Base-by-base conservation (phyloP, 441 rosid species). In the Populus hybrid region DNA sequence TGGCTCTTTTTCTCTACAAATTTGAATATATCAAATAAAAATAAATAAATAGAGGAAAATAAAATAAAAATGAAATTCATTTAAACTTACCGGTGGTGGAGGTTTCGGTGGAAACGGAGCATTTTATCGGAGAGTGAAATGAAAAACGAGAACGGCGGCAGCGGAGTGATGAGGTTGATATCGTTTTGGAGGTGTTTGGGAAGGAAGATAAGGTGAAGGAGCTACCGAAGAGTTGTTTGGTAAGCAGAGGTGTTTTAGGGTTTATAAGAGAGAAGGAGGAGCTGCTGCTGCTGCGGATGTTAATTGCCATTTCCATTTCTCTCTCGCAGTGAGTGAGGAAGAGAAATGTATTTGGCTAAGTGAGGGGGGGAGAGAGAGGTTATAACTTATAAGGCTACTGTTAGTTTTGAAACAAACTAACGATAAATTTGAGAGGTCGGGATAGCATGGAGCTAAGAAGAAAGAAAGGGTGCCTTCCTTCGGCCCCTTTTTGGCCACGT, bases 21-120 rank as follows among this genome's bases (percentile, higher is more conserved):
- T 35, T 30, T 26, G 5, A 68, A 19, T 19, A 68, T 3, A 28
- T 28, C 42, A 69, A 69, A 69, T 9, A 69, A 9, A 14, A 69
- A 34, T 69, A 4, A 32, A 34, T 19, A 46, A 46, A 4, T 14
- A 46, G 2, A 46, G 18, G 18, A 14, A 46, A 46, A 10, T 42
- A 42, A 11, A 42, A 46, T 4, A 4, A 46, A 46, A 46, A 46
- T 46, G 57, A 46, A 46, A 46, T 14, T 46, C 19, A 46, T 42
- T 1, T 4, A 12, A 2, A 30, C 23, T 34, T n/a, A 69, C 53
- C 53, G 24, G 40, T 69, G 2, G 87, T 63, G 65, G 88, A 67
- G 23, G 92, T 35, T 81, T 90, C 91, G 12, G 91, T 46, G 28
- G 97, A 85, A 79, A 77, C 92, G 78, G 98, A 90, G 88, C 96